A percentile compares a stretch with the other conserved stretches of the same genome.
Conservation (phyloP, 371 early-diverging fungal genomes). For the Syncephalastrum contaminatum region DNA sequence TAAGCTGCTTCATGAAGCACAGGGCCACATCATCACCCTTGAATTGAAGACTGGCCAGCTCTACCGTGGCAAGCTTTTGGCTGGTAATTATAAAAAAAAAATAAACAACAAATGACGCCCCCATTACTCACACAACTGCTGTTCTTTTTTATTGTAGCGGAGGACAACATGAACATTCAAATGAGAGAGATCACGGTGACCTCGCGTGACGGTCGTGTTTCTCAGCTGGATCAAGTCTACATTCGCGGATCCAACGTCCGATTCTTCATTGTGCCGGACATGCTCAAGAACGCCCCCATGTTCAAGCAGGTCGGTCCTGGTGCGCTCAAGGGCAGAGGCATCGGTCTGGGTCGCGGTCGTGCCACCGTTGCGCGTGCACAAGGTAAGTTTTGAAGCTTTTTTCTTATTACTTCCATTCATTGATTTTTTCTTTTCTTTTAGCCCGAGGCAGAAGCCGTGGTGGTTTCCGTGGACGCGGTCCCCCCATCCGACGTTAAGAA, state of each 20-base stretch:
- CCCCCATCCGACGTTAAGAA: conserved; percentile 21
- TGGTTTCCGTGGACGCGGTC: conserved; percentile 28
- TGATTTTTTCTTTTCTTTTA: conserved; percentile 3
- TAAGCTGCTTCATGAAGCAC: conserved; percentile 97
- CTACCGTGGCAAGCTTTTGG: conserved; percentile 93
- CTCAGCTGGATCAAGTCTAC: conserved; percentile 93
- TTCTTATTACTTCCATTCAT: no score
- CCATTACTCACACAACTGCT: neutral
- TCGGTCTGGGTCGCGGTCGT: conserved; percentile 84
- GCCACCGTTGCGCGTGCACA: conserved; percentile 87
- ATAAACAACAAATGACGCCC: neutral
- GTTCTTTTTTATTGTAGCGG: conserved; percentile 56
- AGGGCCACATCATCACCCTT: conserved; percentile 93
- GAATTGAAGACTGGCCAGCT: conserved; percentile 93
- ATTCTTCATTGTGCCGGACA: conserved; percentile 97
- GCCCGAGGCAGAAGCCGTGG: conserved; percentile 37
- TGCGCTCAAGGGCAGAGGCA: conserved; percentile 80
- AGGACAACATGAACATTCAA: conserved; percentile 99
- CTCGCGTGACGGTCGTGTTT: conserved; percentile 85
- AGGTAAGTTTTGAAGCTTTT: conserved; percentile 29
- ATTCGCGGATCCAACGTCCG: conserved; percentile 96
- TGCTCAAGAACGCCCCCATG: conserved; percentile 98
- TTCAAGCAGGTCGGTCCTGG: conserved; percentile 85
- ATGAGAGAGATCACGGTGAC: conserved; percentile 92
- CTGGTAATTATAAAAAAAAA: conserved; percentile 52